Percentiles rank a stretch among this genome's conserved stretches.
These are phyloP conservation scores for Pythium dissotocum DNA, from an alignment of 352 stramenopile genomes.

Conservation along the genomic window DNA sequence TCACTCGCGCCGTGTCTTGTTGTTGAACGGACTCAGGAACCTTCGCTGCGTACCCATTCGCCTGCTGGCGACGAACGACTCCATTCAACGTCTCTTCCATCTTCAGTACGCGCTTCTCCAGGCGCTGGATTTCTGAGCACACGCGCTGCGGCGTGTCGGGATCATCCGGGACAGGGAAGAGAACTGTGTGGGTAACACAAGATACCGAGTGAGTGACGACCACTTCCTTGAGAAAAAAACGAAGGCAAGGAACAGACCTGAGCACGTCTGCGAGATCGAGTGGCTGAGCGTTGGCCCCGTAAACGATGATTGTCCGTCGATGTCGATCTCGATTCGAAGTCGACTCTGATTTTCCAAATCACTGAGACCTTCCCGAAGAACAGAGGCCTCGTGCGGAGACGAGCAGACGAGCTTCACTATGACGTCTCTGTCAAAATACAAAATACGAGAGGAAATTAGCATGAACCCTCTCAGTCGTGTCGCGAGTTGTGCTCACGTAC, in stretches of 20 bases:
- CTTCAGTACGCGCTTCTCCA: conserved; percentile 70
- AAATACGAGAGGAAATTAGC: neutral
- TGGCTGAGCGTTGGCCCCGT: conserved; percentile 21
- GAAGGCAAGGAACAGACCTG: conserved; percentile 21
- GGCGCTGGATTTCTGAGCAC: conserved; percentile 52
- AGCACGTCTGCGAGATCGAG: conserved; percentile 33
- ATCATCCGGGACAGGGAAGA: conserved; percentile 63
- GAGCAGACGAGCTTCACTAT: conserved; percentile 9
- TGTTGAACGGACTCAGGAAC: conserved; percentile 66
- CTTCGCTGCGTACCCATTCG: conserved; percentile 56
- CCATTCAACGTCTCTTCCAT: conserved; percentile 45
- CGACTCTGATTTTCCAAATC: conserved; percentile 28
- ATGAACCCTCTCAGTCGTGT: neutral
- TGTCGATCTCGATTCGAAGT: conserved; percentile 10
- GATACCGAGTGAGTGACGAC: neutral
- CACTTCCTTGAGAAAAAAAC: neutral
- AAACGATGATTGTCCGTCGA: neutral
- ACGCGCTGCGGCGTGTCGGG: conserved; percentile 68
- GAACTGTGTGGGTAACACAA: conserved; percentile 35
- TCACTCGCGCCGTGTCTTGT: conserved; percentile 60
- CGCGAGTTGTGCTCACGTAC: neutral
- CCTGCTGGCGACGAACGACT: conserved; percentile 42
- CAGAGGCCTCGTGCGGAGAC: conserved; percentile 4
- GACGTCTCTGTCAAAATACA: conserved; percentile 13
- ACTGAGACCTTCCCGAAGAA: conserved; percentile 11